Evolutionary conservation across 2,329 filamentous ascomycete species (phyloP), one percentile per base, ranked within the genome.

Genomic region (Aspergillus latus): DNA sequence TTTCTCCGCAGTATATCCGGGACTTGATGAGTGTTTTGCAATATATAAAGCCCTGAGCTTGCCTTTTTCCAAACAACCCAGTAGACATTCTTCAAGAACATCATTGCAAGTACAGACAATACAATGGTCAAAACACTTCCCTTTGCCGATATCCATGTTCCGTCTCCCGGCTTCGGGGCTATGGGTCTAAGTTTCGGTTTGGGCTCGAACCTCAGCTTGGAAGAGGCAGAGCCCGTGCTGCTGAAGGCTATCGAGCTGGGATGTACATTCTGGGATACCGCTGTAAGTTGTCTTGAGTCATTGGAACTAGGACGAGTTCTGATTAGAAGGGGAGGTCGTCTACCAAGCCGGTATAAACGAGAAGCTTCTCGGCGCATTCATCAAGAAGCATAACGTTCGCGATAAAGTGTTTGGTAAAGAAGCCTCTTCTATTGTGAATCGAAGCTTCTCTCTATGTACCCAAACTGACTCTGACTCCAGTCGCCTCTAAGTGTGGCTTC

Each of bases 401-500:
- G 78, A 80, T 53, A 80, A 80, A 59, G 39, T 81, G 8, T 32
- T 30, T 3, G 32, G 21, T 50, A 4, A 36, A 39, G n/a, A n/a
- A 8, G 28, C 13, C 15, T 15, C 7, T n/a, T 37, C 26, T 4
- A 15, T 30, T 37, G 34, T 10, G 37, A 21, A 11, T 45, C 16
- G 15, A 9, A 21, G 21, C 21, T n/a, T 40, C 30, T 16, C n/a
- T 16, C 7, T 9, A 15, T n/a, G 2, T 9, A 15, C 32, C 10
- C 10, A 29, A n/a, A 32, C 9, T 45, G 21, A 16, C 16, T 13
- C 39, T 28, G 43, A 11, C 4, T 0, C 2, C 46, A 80, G 77
- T 81, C 53, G 78, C 78, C 5, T 80, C 78, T 0, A 80, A 80
- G 53, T 80, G 78, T 57, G 78, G 77, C 0, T 71, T 80, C 40